Percentiles rank a stretch among this genome's conserved stretches.
Evolutionary conservation across 768 basidiomycete genomes (phyloP).

Genomic region (Lentinula lateritia): DNA sequence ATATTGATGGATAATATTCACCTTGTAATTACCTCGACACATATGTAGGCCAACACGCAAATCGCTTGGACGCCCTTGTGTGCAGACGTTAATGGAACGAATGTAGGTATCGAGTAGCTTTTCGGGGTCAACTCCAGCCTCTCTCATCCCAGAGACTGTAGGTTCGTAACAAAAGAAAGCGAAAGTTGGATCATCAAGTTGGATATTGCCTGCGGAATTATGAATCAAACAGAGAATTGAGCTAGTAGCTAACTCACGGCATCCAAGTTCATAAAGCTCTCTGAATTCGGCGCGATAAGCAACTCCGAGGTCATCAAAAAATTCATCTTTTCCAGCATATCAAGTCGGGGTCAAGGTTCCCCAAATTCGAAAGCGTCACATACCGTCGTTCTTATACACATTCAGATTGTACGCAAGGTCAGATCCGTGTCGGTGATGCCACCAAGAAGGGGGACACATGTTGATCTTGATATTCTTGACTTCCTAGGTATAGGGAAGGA

Average conservation of each 20-base stretch:
- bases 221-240: slow-evolving; percentile 22
- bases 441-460: slow-evolving; percentile 68
- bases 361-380: slow-evolving; percentile 7
- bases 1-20: slow-evolving; percentile 25
- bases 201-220: slow-evolving; percentile 38
- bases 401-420: slow-evolving; percentile 50
- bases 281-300: slow-evolving; percentile 45
- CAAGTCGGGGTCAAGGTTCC: background rate
- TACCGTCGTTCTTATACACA: slow-evolving; percentile 59
- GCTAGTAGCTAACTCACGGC: slow-evolving; percentile 30
- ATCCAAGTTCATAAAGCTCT: slow-evolving; percentile 42
- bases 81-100: slow-evolving; percentile 53
- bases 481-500: slow-evolving; percentile 32
- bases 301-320: slow-evolving; percentile 41
- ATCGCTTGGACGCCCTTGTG: slow-evolving; percentile 47
- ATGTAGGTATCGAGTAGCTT: slow-evolving; percentile 66
- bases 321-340: slow-evolving; percentile 33
- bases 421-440: slow-evolving; percentile 61
- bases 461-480: slow-evolving; percentile 67
- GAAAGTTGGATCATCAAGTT: slow-evolving; percentile 49
- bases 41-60: slow-evolving; percentile 54
- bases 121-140: slow-evolving; percentile 54
- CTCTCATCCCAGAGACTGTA: slow-evolving; percentile 50
- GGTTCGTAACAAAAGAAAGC: slow-evolving; percentile 64
- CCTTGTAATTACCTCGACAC: slow-evolving; percentile 50